Evolutionary conservation across 192 early-diverging fungal species (phyloP).

Genomic region (Coemansia guatemalensis): DNA sequence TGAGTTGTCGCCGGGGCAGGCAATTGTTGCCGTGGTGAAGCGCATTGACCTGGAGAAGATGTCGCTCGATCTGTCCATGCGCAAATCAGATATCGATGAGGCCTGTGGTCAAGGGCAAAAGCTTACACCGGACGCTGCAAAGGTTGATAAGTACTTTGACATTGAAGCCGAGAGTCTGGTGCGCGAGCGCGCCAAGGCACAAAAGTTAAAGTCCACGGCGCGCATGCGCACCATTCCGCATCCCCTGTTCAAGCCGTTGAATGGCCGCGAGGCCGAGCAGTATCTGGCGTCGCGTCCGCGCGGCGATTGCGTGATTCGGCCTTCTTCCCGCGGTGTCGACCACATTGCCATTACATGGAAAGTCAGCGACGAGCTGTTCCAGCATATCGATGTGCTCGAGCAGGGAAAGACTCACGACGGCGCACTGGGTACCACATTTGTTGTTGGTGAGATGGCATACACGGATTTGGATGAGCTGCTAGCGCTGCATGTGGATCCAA

Average conservation of each 20-base stretch:
- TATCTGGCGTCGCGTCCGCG: constrained; percentile 64
- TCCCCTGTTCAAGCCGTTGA: constrained; percentile 78
- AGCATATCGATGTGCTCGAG: constrained; percentile 73
- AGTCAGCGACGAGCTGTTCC: constrained; percentile 78
- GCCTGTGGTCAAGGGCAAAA: constrained; percentile 45
- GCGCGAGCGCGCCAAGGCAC: constrained; percentile 42
- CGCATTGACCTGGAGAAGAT: constrained; percentile 76
- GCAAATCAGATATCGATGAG: constrained; percentile 57
- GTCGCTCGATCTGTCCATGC: constrained; percentile 72
- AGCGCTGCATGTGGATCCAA: constrained; percentile 85
- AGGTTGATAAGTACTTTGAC: constrained; percentile 65
- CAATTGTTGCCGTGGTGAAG: constrained; percentile 73
- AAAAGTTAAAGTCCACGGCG: constrained; percentile 30
- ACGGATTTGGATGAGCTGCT: constrained; percentile 92
- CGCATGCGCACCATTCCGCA: constrained; percentile 73
- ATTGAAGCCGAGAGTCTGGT: constrained; percentile 43
- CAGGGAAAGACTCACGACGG: constrained; percentile 66
- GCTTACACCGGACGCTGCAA: constrained; percentile 23
- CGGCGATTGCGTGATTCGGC: constrained; percentile 85
- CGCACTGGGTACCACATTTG: constrained; percentile 66
- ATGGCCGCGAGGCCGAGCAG: constrained; percentile 69
- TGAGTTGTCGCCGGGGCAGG: constrained; percentile 66
- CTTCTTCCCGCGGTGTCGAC: constrained; percentile 84
- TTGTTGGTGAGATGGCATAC: constrained; percentile 68
- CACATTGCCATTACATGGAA: constrained; percentile 95